Evolutionary conservation across 805 yeast species (phyloP), one percentile per base, ranked within the genome.

Genomic region (Metschnikowia peoriensis): DNA sequence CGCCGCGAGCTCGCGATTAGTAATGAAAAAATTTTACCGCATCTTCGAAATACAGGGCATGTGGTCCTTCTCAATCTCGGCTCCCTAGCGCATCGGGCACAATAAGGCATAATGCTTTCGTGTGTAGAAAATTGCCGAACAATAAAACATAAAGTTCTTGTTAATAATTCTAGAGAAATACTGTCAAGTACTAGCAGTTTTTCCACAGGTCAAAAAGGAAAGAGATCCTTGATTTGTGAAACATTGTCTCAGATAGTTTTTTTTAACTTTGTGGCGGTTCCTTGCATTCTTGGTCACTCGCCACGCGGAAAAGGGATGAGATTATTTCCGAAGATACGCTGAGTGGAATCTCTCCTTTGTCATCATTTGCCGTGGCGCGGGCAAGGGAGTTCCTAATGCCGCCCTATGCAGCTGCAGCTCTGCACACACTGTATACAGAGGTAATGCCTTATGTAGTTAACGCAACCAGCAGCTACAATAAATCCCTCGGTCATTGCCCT

Each of bases 241-340:
- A 46, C 44, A 40, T 9, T 39, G 50, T 47, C 50, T 47, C 45
- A 47, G 10, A 29, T n/a, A 12, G 38, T 39, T 11, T 16, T 46
- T 40, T 34, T 47, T 32, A 17, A 17, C 41, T 41, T 40, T 22
- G 34, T 22, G 27, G 22, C 9, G 11, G 6, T 46, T 22, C 38
- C 42, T n/a, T 17, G 27, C n/a, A 15, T 28, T 22, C 9, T 15
- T n/a, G 11, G n/a, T 39, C 22, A 41, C 29, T 41, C 43, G 44
- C 50, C 50, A 47, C 50, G 40, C 22, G 44, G 35, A 32, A 28
- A 22, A n/a, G 12, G 15, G n/a, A 15, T 38, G 38, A 28, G 48
- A 43, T 28, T 34, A 47, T 40, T 47, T 41, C 50, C 50, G 49
- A 27, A 16, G 28, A 28, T 34, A 11, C 35, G 35, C 35, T 41